phyloP scores from a whole-genome alignment of 2,329 filamentous ascomycete genomes.

The Metarhizium album region DNA sequence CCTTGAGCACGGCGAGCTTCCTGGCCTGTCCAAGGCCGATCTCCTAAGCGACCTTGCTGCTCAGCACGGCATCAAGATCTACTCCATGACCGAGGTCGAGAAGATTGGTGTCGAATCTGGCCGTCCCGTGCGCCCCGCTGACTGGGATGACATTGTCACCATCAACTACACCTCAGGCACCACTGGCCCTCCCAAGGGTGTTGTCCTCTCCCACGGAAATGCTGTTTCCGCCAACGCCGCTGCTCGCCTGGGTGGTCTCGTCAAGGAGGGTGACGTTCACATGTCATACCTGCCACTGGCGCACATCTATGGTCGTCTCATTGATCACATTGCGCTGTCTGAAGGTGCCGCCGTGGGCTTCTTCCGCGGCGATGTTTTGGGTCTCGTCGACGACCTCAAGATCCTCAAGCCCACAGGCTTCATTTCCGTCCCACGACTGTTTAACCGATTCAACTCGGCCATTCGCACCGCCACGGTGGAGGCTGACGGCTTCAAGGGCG shows the following conservation, averaged over 20 bases:
- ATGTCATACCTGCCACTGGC: conserved; percentile 88
- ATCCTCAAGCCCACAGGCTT: conserved; percentile 72
- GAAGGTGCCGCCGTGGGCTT: conserved; percentile 72
- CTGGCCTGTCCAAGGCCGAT: conserved; percentile 67
- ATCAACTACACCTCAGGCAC: conserved; percentile 89
- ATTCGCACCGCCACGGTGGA: conserved; percentile 73
- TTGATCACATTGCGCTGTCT: conserved; percentile 65
- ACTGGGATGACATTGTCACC: conserved; percentile 67
- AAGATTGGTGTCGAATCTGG: conserved; percentile 62
- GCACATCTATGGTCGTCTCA: conserved; percentile 83
- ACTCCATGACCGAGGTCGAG: conserved; percentile 73
- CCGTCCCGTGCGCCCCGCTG: conserved; percentile 59
- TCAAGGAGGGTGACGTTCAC: conserved; percentile 46
- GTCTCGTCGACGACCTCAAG: conserved; percentile 86
- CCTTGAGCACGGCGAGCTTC: conserved; percentile 66
- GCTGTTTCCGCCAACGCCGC: conserved; percentile 62
- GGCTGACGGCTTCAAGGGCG: conserved; percentile 67
- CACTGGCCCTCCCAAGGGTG: conserved; percentile 73
- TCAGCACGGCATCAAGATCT: conserved; percentile 65
- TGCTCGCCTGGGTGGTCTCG: conserved; percentile 44
- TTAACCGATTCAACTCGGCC: conserved; percentile 77
- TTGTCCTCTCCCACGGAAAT: conserved; percentile 71
- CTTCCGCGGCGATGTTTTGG: conserved; percentile 83
- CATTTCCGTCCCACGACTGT: conserved; percentile 82
- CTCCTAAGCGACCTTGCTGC: conserved; percentile 66